Evolutionary conservation across 345 rosid genomes (phyloP), one percentile per base, ranked within the genome.

Genomic region (Iberis pinnata): DNA sequence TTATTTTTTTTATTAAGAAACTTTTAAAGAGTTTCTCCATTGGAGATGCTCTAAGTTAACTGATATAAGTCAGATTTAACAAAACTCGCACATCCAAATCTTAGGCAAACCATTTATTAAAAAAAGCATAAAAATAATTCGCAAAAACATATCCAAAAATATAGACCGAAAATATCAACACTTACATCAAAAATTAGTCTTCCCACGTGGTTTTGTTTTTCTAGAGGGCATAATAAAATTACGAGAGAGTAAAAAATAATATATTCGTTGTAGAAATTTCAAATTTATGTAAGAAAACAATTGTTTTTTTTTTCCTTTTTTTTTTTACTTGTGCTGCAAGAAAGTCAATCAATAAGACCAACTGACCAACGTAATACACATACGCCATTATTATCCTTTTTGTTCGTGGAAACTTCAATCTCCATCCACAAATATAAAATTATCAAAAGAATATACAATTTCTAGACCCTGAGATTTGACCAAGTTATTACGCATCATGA

Each of bases 401-500:
- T 1, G 0, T 65, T 58, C 70, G 4, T 43, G 15, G 70, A 65
- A 65, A 19, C 43, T 65, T 65, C 59, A 46, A 9, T 26, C 4
- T 36, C 27, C 9, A 26, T 37, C 38, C 36, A 51, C 14, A 31
- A 6, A 31, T 26, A 26, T 26, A 26, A 26, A 26, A n/a, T n/a
- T n/a, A n/a, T 17, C 6, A 17, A 18, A 39, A 18, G n/a, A 19
- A 29, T 54, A 55, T n/a, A 48, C 49, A 24, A 50, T 11, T 49
- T n/a, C 35, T 18, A 3, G 12, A 51, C 29, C 26, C 3, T 4
- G 19, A 13, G 49, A 19, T 18, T 65, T 65, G 65, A 65, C 65
- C 65, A 29, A 65, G 41, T 43, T 65, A 20, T 41, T 56, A 65
- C 52, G 43, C 64, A 43, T 26, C 58, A 15, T 48, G 6, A 58